These are phyloP conservation scores for Scutellaria baicalensis DNA, from an alignment of 257 asterid species.

Conservation along the genomic window DNA sequence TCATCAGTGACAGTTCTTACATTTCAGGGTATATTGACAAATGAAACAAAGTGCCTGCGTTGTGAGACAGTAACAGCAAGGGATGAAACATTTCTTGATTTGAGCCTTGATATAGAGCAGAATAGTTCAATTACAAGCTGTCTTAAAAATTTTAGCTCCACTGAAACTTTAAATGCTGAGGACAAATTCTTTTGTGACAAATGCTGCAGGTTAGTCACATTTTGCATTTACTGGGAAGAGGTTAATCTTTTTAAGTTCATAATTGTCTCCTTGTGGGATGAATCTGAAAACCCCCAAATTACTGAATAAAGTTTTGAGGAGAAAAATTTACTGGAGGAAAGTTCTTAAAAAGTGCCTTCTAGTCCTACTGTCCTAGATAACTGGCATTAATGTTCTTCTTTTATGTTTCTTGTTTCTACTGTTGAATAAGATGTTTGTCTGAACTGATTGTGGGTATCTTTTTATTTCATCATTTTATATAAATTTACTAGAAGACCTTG, in stretches of 20 bases:
- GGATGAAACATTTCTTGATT: slow-evolving; percentile 80
- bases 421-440: background rate
- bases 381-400: background rate
- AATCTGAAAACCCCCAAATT: background rate
- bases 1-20: slow-evolving; percentile 1
- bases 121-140: slow-evolving; percentile 91
- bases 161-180: slow-evolving; percentile 80
- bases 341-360: background rate
- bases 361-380: background rate
- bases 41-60: slow-evolving; percentile 75
- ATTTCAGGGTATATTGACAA: slow-evolving; percentile 72
- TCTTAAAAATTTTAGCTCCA: slow-evolving; percentile 76
- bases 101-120: slow-evolving; percentile 88
- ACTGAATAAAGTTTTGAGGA: background rate
- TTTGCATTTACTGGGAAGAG: background rate
- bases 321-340: background rate
- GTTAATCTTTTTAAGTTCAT: background rate
- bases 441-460: background rate
- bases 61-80: slow-evolving; percentile 95
- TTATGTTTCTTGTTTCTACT: background rate
- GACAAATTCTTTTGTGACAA: slow-evolving; percentile 89
- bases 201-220: slow-evolving; percentile 67
- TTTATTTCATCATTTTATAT: background rate
- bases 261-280: background rate
- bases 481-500: background rate